Evolutionary conservation across 345 rosid species (phyloP), one percentile per base, ranked within the genome.

Genomic region (Anastatica hierochuntica): DNA sequence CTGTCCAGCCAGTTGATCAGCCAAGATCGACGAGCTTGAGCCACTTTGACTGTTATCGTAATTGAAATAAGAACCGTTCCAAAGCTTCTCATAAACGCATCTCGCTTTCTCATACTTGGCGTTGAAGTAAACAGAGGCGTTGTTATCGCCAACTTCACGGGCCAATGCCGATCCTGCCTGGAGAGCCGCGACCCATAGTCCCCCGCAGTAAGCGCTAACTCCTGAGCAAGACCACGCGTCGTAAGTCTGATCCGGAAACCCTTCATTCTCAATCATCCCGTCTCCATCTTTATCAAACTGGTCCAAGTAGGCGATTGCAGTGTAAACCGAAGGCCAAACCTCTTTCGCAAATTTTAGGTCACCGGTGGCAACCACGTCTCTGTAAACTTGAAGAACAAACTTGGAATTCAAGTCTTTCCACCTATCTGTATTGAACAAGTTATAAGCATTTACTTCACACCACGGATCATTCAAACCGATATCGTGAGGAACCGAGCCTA

Each of bases 1-100:
- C 58, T 85, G 88, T 44, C 95, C 90, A 39, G 90, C 95, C 70
- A 85, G n/a, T n/a, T n/a, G n/a, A n/a, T n/a, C n/a, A n/a, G n/a
- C n/a, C n/a, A n/a, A n/a, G n/a, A n/a, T n/a, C n/a, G n/a, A n/a
- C n/a, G n/a, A n/a, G n/a, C n/a, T n/a, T n/a, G n/a, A n/a, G n/a
- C n/a, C n/a, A n/a, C 79, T 58, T 15, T 39, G 31, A 10, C 84
- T 71, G 34, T 73, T 77, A 64, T 86, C 92, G 26, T 81, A 79
- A 43, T 79, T 69, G 60, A 83, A 86, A 61, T 86, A 83, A 35
- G 92, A 83, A 34, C 95, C 92, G 49, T 86, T 86, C 95, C 92
- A 86, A 30, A 86, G 64, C 43, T 61, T 83, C 9, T 55, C 78
- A 46, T 62, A 86, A 8, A 76, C 79, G 21, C 68, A 49, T 68